Base-by-base conservation (phyloP, 1,139 yeast genomes). In the Yamadazyma trypodendri region DNA sequence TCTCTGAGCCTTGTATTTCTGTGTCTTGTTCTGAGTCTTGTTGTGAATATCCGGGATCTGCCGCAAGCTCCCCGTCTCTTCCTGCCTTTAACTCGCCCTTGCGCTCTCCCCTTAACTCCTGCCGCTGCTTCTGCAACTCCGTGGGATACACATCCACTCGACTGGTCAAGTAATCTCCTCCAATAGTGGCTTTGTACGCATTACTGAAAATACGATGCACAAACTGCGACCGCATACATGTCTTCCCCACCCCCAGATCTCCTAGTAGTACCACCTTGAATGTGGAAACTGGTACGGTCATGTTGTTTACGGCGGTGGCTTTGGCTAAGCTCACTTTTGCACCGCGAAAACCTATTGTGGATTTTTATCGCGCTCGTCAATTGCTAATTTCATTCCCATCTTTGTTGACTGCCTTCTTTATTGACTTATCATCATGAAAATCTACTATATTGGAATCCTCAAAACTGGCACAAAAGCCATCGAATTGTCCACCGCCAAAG, bases 381-480 rank as follows among this genome's bases (percentile, higher is more conserved):
- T 27, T 27, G 29, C 29, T 27, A 27, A 27, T 27, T 27, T 27
- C 29, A 15, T 27, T 10, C 25, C 11, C 25, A 23, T 20, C 9
- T 20, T 20, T 20, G 22, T 20, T 20, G 22, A 20, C 9, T 20
- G 9, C 8, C 22, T 20, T 20, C 9, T 6, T 7, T 20, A 20
- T 20, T 10, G 5, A 7, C n/a, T 23, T 6, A 10, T 23, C n/a
- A 9, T 18, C 22, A 92, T 92, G 98, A 88, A 88, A 76, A 75
- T 92, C 49, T 89, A 81, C 62, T 89, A 89, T 65, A 82, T 92
- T 48, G 97, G 97, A 37, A 76, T 94, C 38, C 70, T 89, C 49
- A 82, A 89, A 54, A 81, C 81, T 48, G 79, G 77, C 27, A 73
- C 70, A 24, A 83, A 83, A 56, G 78, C 94, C 13, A 64, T 86